Percentiles rank a stretch among this genome's conserved stretches.
Conservation (phyloP, 2,329 filamentous ascomycete genomes). For the Ceratocystis variospora region DNA sequence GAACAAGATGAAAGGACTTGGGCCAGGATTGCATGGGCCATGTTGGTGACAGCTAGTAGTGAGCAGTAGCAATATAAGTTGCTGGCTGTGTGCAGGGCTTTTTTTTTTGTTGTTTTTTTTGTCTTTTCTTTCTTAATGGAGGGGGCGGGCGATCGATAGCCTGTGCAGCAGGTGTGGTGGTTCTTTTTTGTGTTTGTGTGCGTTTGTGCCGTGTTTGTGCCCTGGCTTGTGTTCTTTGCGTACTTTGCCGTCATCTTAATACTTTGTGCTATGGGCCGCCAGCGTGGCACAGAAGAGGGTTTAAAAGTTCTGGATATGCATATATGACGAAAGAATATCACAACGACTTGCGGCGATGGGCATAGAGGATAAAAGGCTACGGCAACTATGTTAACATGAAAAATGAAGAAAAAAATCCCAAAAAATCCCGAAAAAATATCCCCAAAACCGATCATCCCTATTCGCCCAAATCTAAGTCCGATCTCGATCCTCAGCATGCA, state of each 20-base stretch:
- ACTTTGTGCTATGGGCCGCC: background rate
- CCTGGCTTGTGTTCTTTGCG: background rate
- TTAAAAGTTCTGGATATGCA: no score
- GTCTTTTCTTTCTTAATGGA: background rate
- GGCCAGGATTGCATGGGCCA: conserved; percentile 9
- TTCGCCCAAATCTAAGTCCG: background rate
- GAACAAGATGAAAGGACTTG: background rate
- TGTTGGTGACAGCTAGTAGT: conserved; percentile 7
- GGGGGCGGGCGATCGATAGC: background rate
- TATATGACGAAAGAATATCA: no score
- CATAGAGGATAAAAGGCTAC: no score
- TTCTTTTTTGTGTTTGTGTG: background rate
- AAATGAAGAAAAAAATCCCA: background rate
- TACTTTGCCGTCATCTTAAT: background rate
- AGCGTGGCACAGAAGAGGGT: no score
- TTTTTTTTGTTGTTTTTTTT: background rate
- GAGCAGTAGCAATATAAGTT: background rate
- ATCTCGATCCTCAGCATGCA: no score
- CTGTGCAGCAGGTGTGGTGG: background rate
- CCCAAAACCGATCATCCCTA: background rate
- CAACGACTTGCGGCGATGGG: no score
- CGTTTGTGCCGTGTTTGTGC: background rate
- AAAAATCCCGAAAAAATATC: background rate
- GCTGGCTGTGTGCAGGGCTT: background rate
- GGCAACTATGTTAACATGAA: background rate